Conservation (phyloP, 1,284 basidiomycete genomes). For the Sporisorium exsertum region DNA sequence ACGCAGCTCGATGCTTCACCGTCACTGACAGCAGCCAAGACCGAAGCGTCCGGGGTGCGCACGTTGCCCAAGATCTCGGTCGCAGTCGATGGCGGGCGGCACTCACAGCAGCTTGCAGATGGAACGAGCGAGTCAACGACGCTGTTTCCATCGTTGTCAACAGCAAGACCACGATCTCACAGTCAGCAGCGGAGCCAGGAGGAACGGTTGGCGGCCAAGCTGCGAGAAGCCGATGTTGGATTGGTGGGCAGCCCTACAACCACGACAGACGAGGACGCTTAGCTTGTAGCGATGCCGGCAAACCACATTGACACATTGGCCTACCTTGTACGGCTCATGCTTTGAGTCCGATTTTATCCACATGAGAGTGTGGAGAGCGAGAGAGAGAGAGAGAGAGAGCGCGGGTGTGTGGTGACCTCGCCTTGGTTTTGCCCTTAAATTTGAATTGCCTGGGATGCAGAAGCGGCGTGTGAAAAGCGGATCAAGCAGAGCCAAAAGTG, state of each 20-base stretch:
- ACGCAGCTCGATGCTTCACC: conserved; percentile 17
- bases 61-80: conserved; percentile 41
- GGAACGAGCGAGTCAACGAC: background rate
- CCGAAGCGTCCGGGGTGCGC: conserved; percentile 4
- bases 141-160: conserved; percentile 4
- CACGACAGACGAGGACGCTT: conserved; percentile 28
- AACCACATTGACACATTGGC: background rate
- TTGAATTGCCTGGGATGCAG: background rate
- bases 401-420: too few species aligned
- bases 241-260: conserved; percentile 51
- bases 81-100: conserved; percentile 9
- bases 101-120: background rate
- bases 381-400: background rate
- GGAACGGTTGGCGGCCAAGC: conserved; percentile 43
- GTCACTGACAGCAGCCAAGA: conserved; percentile 3
- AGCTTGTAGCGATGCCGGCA: background rate
- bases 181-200: conserved; percentile 38
- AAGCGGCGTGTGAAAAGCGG: conserved; percentile 37
- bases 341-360: background rate
- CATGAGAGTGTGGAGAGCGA: background rate
- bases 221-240: conserved; percentile 56
- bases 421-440: too few species aligned
- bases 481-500: conserved; percentile 6
- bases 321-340: background rate
- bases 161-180: conserved; percentile 9